A percentile compares a stretch with the other conserved stretches of the same genome.
phyloP scores from a whole-genome alignment of 495 filamentous ascomycete genomes.

The Darksidea phi region DNA sequence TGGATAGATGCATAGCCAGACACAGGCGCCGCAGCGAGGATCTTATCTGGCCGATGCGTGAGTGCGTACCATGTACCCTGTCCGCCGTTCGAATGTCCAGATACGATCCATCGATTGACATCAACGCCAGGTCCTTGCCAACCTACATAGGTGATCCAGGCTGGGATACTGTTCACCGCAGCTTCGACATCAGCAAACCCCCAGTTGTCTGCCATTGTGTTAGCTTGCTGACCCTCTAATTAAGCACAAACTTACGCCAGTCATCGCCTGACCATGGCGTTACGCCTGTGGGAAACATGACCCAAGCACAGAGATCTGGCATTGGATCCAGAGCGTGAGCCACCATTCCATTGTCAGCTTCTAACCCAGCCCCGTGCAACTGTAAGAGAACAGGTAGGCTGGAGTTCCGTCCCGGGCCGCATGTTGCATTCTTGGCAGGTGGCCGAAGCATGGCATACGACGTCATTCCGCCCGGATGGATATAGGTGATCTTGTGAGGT shows the following conservation, averaged over 20 bases:
- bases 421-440: constrained; percentile 50
- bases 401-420: constrained; percentile 10
- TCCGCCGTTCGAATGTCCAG: constrained; percentile 60
- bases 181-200: constrained; percentile 58
- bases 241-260: constrained; percentile 52
- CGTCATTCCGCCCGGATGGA: constrained; percentile 57
- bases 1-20: constrained; percentile 62
- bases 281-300: constrained; percentile 58
- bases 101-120: constrained; percentile 53
- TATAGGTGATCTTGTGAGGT: constrained; percentile 57
- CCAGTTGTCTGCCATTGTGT: constrained; percentile 51
- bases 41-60: constrained; percentile 58
- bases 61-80: constrained; percentile 60
- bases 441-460: constrained; percentile 62
- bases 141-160: constrained; percentile 50
- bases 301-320: constrained; percentile 56
- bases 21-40: constrained; percentile 57
- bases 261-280: constrained; percentile 64
- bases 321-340: constrained; percentile 51
- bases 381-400: constrained; percentile 49
- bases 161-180: constrained; percentile 50
- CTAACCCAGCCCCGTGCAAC: constrained; percentile 60
- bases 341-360: constrained; percentile 51
- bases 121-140: constrained; percentile 53
- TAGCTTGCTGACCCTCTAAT: constrained; percentile 12